Evolutionary conservation across 2,329 filamentous ascomycete species (phyloP).

Genomic region (Aspergillus quadricinctus): DNA sequence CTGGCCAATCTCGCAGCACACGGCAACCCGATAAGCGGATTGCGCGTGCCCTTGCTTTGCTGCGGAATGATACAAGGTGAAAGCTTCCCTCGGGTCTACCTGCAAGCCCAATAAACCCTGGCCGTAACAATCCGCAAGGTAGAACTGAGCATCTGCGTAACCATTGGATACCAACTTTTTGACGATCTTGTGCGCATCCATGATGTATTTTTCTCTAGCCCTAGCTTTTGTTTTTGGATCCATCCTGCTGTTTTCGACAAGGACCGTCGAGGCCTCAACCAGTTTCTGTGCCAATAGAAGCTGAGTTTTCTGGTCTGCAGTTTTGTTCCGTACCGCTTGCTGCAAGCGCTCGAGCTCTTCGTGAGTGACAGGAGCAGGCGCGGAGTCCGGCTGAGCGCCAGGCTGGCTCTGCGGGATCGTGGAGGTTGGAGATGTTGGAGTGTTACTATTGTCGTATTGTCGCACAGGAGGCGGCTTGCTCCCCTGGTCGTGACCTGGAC

Average conservation of each 20-base stretch:
- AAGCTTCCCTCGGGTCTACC: constrained; percentile 85
- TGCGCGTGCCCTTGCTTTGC: constrained; percentile 83
- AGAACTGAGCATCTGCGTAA: constrained; percentile 87
- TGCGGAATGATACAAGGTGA: constrained; percentile 86
- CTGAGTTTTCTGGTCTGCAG: constrained; percentile 66
- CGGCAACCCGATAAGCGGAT: constrained; percentile 88
- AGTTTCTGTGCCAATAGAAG: constrained; percentile 76
- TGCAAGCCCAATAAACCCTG: constrained; percentile 74
- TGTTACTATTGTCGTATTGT: constrained; percentile 44
- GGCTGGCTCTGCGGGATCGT: constrained; percentile 21
- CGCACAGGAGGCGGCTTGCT: constrained; percentile 50
- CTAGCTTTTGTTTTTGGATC: constrained; percentile 61
- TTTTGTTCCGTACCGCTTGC: constrained; percentile 63
- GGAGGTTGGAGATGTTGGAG: constrained; percentile 29
- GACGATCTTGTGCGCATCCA: constrained; percentile 83
- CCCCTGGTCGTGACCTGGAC: constrained; percentile 46
- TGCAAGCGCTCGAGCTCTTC: constrained; percentile 75
- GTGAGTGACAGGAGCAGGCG: constrained; percentile 60
- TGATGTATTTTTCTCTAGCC: constrained; percentile 74
- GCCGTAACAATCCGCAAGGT: constrained; percentile 83
- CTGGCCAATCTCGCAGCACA: constrained; percentile 93
- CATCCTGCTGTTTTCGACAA: constrained; percentile 69
- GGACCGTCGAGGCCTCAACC: constrained; percentile 74
- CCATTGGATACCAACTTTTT: constrained; percentile 76
- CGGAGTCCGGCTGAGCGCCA: constrained; percentile 10